Evolutionary conservation across 495 filamentous ascomycete genomes (phyloP), one percentile per base, ranked within the genome.

Genomic region (Trichoderma gamsii): DNA sequence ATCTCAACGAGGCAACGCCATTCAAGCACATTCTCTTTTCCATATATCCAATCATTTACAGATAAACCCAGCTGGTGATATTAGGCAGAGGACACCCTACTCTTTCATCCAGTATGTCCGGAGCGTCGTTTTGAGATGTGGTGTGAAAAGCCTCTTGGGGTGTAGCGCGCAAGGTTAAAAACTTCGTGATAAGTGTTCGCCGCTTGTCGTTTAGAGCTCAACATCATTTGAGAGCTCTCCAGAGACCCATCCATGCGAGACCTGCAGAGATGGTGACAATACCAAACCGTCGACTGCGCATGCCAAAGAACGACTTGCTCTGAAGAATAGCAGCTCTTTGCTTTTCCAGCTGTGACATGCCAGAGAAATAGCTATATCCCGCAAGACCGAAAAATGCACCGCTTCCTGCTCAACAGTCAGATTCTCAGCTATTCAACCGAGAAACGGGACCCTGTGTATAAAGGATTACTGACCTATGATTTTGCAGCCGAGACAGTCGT

Each of bases 371-470:
- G 74, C 87, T 93, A 81, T 96, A 98, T 7, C 85, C 86, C 16
- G 91, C 94, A 63, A 97, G 87, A n/a, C 93, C 93, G 59, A 95
- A 81, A 71, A 97, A 97, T 18, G 90, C 93, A 41, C 88, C 85
- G 66, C 88, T 87, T 23, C 94, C 94, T 96, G 69, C 73, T 68
- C 21, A 41, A 32, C 41, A 11, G 49, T 52, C 56, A 61, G 27
- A 4, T 8, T 27, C 35, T 16, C 11, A 29, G 15, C 11, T 23
- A 18, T 23, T 21, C 18, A 46, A 15, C 0, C 18, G 12, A 46
- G 43, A 46, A 16, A 18, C 43, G 7, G 35, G 7, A 5, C 43
- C 12, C 5, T 13, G 43, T 13, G 43, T 11, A 46, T 18, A 46
- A 18, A 46, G 13, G 9, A 46, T 72, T 61, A 78, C 81, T 72